Conservation (phyloP, 2,329 filamentous ascomycete species). For the Aspergillus texensis region DNA sequence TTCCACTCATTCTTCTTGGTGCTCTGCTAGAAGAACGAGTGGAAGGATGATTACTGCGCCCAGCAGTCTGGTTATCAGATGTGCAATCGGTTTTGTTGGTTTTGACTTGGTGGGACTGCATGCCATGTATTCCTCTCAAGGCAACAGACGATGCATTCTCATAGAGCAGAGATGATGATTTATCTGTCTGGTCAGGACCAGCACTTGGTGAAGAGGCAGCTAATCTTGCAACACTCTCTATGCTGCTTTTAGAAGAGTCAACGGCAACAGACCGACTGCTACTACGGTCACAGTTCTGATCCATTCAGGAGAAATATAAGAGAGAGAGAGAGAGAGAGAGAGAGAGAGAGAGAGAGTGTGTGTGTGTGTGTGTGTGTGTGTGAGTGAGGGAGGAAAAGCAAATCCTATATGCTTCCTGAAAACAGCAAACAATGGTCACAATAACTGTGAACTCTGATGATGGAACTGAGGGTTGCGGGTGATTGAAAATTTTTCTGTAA, state of each 20-base stretch:
- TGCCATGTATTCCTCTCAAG: conserved; percentile 10
- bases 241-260: conserved; percentile 2
- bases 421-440: neutral
- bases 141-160: conserved; percentile 22
- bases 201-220: conserved; percentile 3
- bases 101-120: conserved; percentile 21
- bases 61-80: conserved; percentile 40
- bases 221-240: conserved; percentile 10
- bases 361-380: too few relatives aligned
- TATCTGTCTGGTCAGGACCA: conserved; percentile 17
- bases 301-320: neutral
- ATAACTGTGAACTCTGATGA: neutral
- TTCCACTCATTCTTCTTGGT: conserved; percentile 77
- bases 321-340: neutral
- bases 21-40: conserved; percentile 65
- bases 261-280: neutral
- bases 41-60: conserved; percentile 33
- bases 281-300: neutral
- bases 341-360: too few relatives aligned
- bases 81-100: conserved; percentile 22
- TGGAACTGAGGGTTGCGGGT: neutral
- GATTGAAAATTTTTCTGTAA: neutral
- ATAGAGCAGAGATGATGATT: conserved; percentile 19
- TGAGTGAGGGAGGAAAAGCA: neutral
- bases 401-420: neutral